Conservation (phyloP, 768 basidiomycete genomes). For the Exidia glandulosa region DNA sequence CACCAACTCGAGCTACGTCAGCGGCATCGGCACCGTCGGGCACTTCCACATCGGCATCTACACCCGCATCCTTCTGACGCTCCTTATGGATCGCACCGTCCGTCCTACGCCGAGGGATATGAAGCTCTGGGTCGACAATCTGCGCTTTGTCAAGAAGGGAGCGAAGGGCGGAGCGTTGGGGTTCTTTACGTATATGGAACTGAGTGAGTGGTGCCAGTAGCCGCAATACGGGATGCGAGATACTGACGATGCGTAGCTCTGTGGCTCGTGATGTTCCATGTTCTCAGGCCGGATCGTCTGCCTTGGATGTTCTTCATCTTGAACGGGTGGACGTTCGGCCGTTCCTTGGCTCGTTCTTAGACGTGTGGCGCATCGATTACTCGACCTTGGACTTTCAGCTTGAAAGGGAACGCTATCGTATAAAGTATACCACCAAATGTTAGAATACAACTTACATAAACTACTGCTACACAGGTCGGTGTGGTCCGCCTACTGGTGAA, state of each 20-base stretch:
- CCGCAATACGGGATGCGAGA: neutral
- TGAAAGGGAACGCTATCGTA: too few relatives aligned
- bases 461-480: too few relatives aligned
- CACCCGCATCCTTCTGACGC: constrained; percentile 37
- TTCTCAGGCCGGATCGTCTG: constrained; percentile 33
- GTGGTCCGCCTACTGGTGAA: too few relatives aligned
- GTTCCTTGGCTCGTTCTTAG: too few relatives aligned
- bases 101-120: constrained; percentile 36
- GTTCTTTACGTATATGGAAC: constrained; percentile 49
- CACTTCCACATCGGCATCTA: constrained; percentile 41
- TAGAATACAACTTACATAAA: too few relatives aligned
- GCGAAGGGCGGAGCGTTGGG: constrained; percentile 35
- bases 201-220: constrained; percentile 25
- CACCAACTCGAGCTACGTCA: constrained; percentile 41
- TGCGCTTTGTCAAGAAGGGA: constrained; percentile 40
- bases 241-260: constrained; percentile 15
- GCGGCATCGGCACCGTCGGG: constrained; percentile 27
- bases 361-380: too few relatives aligned
- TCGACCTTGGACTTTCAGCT: too few relatives aligned
- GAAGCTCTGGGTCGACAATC: constrained; percentile 46
- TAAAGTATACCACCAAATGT: too few relatives aligned
- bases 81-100: constrained; percentile 35
- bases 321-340: constrained; percentile 28
- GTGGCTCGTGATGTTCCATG: constrained; percentile 35
- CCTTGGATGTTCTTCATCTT: constrained; percentile 35